Evolutionary conservation across 768 basidiomycete species (phyloP).

Genomic region (Tulasnella sp.): DNA sequence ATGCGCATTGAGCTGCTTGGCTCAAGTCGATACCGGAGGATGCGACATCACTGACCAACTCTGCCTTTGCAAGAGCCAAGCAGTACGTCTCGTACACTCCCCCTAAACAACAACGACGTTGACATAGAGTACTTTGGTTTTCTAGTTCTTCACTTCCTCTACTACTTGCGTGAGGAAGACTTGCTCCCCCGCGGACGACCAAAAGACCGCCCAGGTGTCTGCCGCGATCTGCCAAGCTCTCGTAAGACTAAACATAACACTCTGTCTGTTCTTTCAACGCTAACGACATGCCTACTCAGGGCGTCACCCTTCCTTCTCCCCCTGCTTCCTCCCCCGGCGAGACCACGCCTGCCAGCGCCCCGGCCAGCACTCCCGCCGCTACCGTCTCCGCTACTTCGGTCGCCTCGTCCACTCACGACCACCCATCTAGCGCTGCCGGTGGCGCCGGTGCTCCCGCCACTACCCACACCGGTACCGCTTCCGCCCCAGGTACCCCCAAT

Average conservation of each 20-base stretch:
- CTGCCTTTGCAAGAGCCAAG: slow-evolving; percentile 43
- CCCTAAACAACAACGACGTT: background rate
- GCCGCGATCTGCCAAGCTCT: background rate
- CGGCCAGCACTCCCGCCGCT: background rate
- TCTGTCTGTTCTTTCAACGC: background rate
- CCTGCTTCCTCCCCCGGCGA: background rate
- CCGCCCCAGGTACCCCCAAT: background rate
- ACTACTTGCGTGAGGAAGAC: slow-evolving; percentile 1
- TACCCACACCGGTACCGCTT: background rate
- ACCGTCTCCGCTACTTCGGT: slow-evolving; percentile 5
- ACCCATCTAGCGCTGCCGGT: too few relatives aligned
- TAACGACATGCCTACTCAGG: background rate
- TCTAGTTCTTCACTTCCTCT: slow-evolving; percentile 8
- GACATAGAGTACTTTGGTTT: background rate
- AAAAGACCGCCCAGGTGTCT: background rate
- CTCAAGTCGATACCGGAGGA: slow-evolving; percentile 23
- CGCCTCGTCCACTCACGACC: background rate
- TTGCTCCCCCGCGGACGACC: slow-evolving; percentile 6
- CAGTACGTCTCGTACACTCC: background rate
- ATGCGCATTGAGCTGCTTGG: slow-evolving; percentile 13
- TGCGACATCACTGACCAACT: slow-evolving; percentile 39
- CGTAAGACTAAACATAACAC: background rate
- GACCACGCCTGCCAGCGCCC: background rate
- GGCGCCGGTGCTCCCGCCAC: background rate
- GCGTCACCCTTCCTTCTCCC: background rate